phyloP scores from a whole-genome alignment of 345 rosid species.

The Draba incana region DNA sequence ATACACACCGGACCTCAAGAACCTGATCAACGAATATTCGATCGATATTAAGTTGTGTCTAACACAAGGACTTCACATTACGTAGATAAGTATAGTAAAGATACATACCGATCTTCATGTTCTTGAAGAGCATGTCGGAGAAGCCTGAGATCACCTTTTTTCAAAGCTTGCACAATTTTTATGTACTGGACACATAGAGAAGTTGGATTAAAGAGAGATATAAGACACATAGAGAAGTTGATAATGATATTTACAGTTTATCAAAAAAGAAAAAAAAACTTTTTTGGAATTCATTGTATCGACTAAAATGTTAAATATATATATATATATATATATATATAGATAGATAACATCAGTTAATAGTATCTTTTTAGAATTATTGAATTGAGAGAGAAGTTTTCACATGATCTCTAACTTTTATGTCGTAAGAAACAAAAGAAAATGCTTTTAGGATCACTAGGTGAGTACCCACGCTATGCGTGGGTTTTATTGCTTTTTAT shows the following conservation, averaged over 20 bases:
- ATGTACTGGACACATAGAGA: slow-evolving; percentile 59
- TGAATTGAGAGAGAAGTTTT: background rate
- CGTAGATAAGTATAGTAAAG: slow-evolving; percentile 18
- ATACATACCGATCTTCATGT: slow-evolving; percentile 75
- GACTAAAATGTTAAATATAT: background rate
- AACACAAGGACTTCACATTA: slow-evolving; percentile 19
- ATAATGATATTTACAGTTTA: too few relatives aligned
- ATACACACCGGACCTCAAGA: slow-evolving; percentile 92
- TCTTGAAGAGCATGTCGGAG: slow-evolving; percentile 86
- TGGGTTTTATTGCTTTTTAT: too few relatives aligned
- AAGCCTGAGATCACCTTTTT: slow-evolving; percentile 86
- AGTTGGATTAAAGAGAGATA: slow-evolving; percentile 9
- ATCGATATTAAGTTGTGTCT: slow-evolving; percentile 3
- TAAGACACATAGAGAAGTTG: too few relatives aligned
- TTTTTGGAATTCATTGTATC: too few relatives aligned
- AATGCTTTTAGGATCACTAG: too few relatives aligned
- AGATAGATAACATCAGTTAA: too few relatives aligned
- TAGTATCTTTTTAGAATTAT: background rate
- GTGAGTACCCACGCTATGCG: too few relatives aligned
- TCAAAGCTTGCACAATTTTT: slow-evolving; percentile 69
- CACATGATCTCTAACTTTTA: too few relatives aligned
- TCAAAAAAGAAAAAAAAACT: too few relatives aligned
- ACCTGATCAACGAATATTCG: slow-evolving; percentile 45
- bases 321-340: too few relatives aligned
- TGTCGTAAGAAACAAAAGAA: too few relatives aligned